These are phyloP conservation scores for Aureobasidium lini DNA, from an alignment of 2,329 filamentous ascomycete genomes.

Conservation along the genomic window DNA sequence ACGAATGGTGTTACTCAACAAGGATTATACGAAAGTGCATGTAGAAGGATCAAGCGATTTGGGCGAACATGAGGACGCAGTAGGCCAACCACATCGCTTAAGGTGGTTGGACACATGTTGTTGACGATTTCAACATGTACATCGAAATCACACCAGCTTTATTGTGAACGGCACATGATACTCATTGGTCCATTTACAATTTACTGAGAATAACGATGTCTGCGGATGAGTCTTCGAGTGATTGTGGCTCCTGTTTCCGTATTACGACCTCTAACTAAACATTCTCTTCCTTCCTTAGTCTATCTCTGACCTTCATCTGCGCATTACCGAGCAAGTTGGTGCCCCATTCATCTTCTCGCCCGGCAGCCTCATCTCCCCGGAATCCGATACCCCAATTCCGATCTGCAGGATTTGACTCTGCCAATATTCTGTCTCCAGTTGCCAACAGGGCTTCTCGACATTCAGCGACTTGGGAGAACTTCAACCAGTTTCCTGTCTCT, in stretches of 20 bases:
- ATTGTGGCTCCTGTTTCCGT: background rate
- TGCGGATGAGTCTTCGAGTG: background rate
- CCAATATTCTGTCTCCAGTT: slow-evolving; percentile 26
- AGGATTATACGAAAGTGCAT: background rate
- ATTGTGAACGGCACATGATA: too few species aligned
- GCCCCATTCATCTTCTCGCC: slow-evolving; percentile 26
- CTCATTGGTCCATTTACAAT: too few species aligned
- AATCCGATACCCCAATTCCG: slow-evolving; percentile 31
- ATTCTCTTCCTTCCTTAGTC: slow-evolving; percentile 18
- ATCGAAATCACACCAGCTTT: too few species aligned
- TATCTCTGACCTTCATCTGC: slow-evolving; percentile 28
- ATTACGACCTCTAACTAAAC: background rate
- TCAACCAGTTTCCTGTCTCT: slow-evolving; percentile 27
- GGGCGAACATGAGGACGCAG: background rate
- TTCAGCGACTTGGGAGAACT: slow-evolving; percentile 27
- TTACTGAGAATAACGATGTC: too few species aligned
- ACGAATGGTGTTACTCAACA: background rate
- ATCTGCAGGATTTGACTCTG: slow-evolving; percentile 31
- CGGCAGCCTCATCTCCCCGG: slow-evolving; percentile 25
- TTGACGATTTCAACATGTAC: too few species aligned
- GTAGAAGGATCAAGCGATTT: background rate
- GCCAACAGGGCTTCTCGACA: slow-evolving; percentile 23
- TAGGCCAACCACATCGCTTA: too few species aligned
- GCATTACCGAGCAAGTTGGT: slow-evolving; percentile 28
- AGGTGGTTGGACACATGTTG: too few species aligned